Percentiles rank a stretch among this genome's conserved stretches.
phyloP scores from a whole-genome alignment of 2,329 filamentous ascomycete genomes.

The Paracamarosporium sp. region DNA sequence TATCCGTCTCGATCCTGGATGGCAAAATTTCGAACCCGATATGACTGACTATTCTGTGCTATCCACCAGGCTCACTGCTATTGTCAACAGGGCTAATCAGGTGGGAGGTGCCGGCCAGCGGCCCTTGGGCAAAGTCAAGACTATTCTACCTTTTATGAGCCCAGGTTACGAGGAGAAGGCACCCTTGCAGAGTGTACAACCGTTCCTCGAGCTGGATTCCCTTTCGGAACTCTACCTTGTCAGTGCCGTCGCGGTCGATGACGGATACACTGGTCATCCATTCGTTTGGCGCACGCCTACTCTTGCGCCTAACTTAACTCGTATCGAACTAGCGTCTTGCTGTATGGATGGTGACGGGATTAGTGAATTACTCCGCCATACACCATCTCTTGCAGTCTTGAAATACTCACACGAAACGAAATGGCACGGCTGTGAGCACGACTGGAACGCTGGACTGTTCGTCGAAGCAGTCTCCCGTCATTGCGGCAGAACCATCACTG shows the following conservation, averaged over 20 bases:
- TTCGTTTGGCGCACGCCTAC: constrained; percentile 34
- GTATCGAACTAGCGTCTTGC: constrained; percentile 38
- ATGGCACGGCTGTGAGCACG: constrained; percentile 36
- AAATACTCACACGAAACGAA: constrained; percentile 44
- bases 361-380: constrained; percentile 28
- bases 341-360: constrained; percentile 41
- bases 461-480: constrained; percentile 30
- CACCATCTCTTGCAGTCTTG: constrained; percentile 34
- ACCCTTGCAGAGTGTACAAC: constrained; percentile 34
- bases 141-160: constrained; percentile 37
- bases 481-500: constrained; percentile 29
- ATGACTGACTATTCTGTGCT: constrained; percentile 9
- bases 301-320: constrained; percentile 28
- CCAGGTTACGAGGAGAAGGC: constrained; percentile 38
- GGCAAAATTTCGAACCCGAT: constrained; percentile 24
- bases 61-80: neutral
- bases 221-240: constrained; percentile 39
- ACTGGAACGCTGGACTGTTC: constrained; percentile 45
- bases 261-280: constrained; percentile 36
- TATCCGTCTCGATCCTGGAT: constrained; percentile 34
- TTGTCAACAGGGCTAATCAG: constrained; percentile 13
- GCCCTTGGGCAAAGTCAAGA: constrained; percentile 32
- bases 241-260: constrained; percentile 39
- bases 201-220: constrained; percentile 32
- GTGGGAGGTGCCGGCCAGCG: constrained; percentile 7